Evolutionary conservation across 2,329 filamentous ascomycete genomes (phyloP).

Genomic region (Bipolaris cookei): DNA sequence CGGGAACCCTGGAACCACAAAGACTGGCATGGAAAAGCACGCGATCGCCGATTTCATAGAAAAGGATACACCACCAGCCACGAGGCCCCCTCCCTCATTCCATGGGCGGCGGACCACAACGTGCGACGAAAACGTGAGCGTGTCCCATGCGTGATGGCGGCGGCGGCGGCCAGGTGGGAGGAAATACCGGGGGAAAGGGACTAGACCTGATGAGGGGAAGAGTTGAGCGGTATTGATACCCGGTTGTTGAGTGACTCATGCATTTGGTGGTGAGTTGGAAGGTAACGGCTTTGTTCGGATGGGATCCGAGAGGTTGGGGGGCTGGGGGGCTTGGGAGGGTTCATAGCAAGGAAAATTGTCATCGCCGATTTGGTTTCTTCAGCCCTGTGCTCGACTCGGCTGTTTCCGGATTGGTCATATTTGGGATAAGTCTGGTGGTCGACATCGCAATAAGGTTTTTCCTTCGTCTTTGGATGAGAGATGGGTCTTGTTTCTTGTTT

Average conservation of each 20-base stretch:
- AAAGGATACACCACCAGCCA: no score
- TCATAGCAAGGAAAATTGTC: slow-evolving; percentile 1
- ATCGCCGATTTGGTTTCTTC: slow-evolving; percentile 14
- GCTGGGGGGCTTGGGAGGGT: background rate
- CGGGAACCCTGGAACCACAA: background rate
- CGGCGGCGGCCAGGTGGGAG: no score
- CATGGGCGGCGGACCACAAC: no score
- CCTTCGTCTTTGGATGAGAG: background rate
- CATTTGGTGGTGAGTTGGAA: background rate
- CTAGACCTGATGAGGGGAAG: no score
- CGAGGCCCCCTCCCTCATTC: no score
- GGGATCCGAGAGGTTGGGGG: background rate
- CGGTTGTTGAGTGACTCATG: no score
- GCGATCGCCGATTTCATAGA: slow-evolving; percentile 15
- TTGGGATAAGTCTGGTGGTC: no score
- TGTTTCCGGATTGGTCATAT: background rate
- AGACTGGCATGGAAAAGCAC: background rate
- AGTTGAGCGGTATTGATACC: no score
- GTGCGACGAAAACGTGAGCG: no score
- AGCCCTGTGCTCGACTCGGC: slow-evolving; percentile 14
- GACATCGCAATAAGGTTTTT: no score
- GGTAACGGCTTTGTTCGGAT: background rate
- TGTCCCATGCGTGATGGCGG: no score
- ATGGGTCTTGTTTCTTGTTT: background rate
- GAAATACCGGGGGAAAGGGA: no score